Evolutionary conservation across 2,329 filamentous ascomycete genomes (phyloP), one percentile per base, ranked within the genome.

Genomic region (Neopestalotiopsis rosae): DNA sequence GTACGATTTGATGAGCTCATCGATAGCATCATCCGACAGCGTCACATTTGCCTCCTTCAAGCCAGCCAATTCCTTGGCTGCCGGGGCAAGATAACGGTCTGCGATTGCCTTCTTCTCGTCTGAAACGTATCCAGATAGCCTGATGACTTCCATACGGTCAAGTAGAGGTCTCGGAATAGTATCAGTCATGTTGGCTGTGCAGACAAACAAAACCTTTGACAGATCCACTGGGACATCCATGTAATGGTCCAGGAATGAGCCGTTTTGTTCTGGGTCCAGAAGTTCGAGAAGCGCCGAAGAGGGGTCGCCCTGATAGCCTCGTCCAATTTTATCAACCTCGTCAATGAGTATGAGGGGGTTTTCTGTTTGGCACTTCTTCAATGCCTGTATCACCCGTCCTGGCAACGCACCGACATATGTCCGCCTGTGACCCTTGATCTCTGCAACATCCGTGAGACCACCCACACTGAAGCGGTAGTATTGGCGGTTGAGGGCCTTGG

Each of bases 81-180:
- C 92, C 7, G 96, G 96, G 0, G 94, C 93, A 32, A 99, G 89
- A 77, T 99, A 99, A 72, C 90, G 89, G 78, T 99, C 92, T 3
- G 96, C 96, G 76, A 99, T 99, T 3, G 96, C 95, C 90, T 97
- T 98, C 87, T 99, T 99, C 86, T 99, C 96, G 73, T 99, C 95
- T 0, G 95, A 91, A 65, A 99, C 95, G 77, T 99, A 99, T 12
- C 96, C 96, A 45, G 95, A 98, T 2, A 99, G 87, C 71, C 97
- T 91, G 74, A 99, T 99, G 76, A 98, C 90, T 80, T 99, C 96
- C 96, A 99, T 99, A 74, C 96, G 92, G 79, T 99, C 96, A 17
- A 98, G 87, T 0, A 99, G 87, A 3, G 96, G 97, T 57, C 95
- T 90, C 17, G 96, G 96, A 71, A 99, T 99, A 0, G 96, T 99